Evolutionary conservation across 2,329 filamentous ascomycete species (phyloP), one percentile per base, ranked within the genome.

Genomic region (Botrytis sinoallii): DNA sequence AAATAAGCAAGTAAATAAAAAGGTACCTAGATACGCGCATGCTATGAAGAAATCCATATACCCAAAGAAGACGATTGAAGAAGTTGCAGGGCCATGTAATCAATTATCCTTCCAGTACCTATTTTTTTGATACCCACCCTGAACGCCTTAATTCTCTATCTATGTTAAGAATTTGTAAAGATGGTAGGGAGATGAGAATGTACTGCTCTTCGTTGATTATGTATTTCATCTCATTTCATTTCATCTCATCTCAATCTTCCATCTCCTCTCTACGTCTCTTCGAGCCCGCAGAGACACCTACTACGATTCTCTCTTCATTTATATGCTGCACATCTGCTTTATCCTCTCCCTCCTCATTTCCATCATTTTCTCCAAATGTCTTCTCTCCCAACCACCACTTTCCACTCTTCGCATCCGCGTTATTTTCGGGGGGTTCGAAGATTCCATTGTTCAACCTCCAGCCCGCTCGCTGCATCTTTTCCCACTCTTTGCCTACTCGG

Each of bases 401-500:
- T 64, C n/a, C 61, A 9, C 9, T 42, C 40, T 32, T 46, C 40
- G 16, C 61, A 44, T 29, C 25, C 3, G 7, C n/a, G 35, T 44
- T 64, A 29, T 44, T 42, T 10, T 18, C 60, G 0, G 66, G 66
- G 4, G 66, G 48, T 57, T 57, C 48, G 20, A 68, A 57, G 12
- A 42, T 79, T 2, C 85, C 88, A 59, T 87, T 83, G 25, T 85
- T 83, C 35, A 93, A 79, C 52, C 77, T 85, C 92, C 93, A 97
- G 0, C 94, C 94, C 35, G 87, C 83, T 59, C 83, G 82, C 81
- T 89, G 87, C 85, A 96, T 85, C 46, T 83, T 82, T 75, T 86
- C 88, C 93, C 94, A 97, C 75, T 89, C 87, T 72, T 91, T 86
- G 70, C 85, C 87, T 9, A 97, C 86, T 81, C 90, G 93, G 68